Percentiles rank a stretch among this genome's conserved stretches.
Evolutionary conservation across 106 monocot genomes (phyloP).

Genomic region (Platanthera zijinensis): DNA sequence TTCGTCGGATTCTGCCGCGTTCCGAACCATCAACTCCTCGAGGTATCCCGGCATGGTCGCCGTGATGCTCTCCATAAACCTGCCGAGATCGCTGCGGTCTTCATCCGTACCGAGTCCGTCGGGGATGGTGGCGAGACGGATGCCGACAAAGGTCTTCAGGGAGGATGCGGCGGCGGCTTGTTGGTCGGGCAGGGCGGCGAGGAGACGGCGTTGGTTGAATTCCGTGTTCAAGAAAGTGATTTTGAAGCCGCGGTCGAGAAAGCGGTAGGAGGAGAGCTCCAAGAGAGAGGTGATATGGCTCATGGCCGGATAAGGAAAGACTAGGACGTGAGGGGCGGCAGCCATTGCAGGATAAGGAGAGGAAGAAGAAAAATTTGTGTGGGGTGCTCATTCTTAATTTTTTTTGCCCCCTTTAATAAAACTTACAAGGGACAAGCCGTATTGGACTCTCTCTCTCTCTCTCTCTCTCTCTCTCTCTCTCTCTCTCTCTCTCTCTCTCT

Average conservation of each 20-base stretch:
- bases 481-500: no score
- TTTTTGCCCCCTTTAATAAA: no score
- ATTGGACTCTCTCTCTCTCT: no score
- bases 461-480: no score
- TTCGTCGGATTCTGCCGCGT: neutral
- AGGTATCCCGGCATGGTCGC: conserved; percentile 7
- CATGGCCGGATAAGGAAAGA: conserved; percentile 34
- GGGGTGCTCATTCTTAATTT: no score
- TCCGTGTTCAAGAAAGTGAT: conserved; percentile 47
- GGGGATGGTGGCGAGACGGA: conserved; percentile 23
- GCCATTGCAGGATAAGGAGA: no score
- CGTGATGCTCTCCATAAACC: neutral
- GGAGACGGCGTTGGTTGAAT: conserved; percentile 22
- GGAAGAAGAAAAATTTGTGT: no score
- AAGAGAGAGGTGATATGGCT: conserved; percentile 44
- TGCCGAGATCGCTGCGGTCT: conserved; percentile 18
- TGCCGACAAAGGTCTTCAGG: neutral
- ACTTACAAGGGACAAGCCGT: no score
- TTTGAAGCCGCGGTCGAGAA: conserved; percentile 26
- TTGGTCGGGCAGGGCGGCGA: neutral
- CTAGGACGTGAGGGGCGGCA: conserved; percentile 22
- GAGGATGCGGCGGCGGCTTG: no score
- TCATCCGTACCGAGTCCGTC: conserved; percentile 21
- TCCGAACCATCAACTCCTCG: conserved; percentile 23
- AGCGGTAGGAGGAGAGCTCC: conserved; percentile 25